Base-by-base conservation (phyloP, 306 rosid genomes). In the Aeschynomene evenia region DNA sequence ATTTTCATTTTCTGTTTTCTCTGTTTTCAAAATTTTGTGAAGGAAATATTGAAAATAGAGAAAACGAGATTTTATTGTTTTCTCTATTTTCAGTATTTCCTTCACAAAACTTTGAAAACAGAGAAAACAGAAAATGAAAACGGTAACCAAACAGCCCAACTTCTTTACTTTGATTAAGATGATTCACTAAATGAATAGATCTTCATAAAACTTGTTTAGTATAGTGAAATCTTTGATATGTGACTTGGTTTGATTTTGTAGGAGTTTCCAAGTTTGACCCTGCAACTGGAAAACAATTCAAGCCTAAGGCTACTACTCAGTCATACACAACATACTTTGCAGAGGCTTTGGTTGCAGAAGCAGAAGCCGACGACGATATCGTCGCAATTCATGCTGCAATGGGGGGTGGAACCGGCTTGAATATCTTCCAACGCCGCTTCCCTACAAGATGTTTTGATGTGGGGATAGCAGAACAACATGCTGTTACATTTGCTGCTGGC, bases 401-500 rank as follows among this genome's bases (percentile, higher is more conserved):
- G 98, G 97, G 98, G 58, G 97, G 97, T 18, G 98, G 98, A 77
- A 90, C 98, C 0, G 97, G 97, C 63, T 26, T 93, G 87, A 93
- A 93, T 78, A 79, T 82, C 58, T 93, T 93, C 86, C 91, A 57
- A 15, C 95, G 87, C n/a, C 86, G 82, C 14, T 93, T 93, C 78
- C 97, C 98, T 16, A 49, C 87, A 20, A 85, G 97, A 77, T 93
- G 98, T 83, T 93, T 93, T 37, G 97, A 90, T 74, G 97, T 90
- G 45, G 97, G 98, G 51, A 93, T 93, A 76, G 98, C 97, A 43
- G 97, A 93, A 78, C 97, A 93, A 53, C 98, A 93, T 73, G 98
- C 96, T n/a, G 94, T 93, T 76, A 93, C 97, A 58, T 93, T 93
- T 84, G 98, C 97, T 15, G 98, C 96, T 1, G 98, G 98, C 71